These are phyloP conservation scores for Sporothrix brunneoviolacea DNA, from an alignment of 2,329 filamentous ascomycete genomes.

Conservation along the genomic window DNA sequence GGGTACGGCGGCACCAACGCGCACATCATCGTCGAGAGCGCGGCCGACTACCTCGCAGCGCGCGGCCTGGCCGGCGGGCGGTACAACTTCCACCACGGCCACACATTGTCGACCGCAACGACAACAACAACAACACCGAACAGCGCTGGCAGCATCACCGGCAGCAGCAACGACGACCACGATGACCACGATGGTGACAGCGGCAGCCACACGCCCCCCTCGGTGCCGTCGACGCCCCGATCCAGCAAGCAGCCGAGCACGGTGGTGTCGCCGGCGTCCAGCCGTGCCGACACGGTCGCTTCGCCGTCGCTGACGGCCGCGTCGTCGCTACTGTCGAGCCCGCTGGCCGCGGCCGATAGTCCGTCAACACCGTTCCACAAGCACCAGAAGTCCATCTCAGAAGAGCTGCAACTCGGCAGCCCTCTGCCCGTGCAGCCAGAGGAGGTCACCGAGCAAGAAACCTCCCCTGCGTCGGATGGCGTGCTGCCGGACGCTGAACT, in stretches of 20 bases:
- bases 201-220: not conserved
- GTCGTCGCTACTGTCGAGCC: not conserved
- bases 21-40: constrained; percentile 28
- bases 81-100: not conserved
- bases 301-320: not conserved
- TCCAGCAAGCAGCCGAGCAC: not conserved
- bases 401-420: not conserved
- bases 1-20: constrained; percentile 32
- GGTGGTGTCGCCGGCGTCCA: not conserved
- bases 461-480: too few species aligned
- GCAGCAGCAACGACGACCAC: not conserved
- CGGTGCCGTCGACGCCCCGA: not conserved
- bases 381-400: not conserved
- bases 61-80: not conserved
- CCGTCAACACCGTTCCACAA: not conserved
- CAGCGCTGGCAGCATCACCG: not conserved
- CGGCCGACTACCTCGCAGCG: constrained; percentile 19
- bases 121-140: not conserved
- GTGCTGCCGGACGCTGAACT: constrained; percentile 1
- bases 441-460: not conserved
- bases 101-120: not conserved
- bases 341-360: not conserved
- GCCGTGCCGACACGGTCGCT: not conserved
- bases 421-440: not conserved
- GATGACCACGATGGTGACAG: not conserved